Base-by-base conservation (phyloP, 495 filamentous ascomycete species). In the Peziza echinospora region DNA sequence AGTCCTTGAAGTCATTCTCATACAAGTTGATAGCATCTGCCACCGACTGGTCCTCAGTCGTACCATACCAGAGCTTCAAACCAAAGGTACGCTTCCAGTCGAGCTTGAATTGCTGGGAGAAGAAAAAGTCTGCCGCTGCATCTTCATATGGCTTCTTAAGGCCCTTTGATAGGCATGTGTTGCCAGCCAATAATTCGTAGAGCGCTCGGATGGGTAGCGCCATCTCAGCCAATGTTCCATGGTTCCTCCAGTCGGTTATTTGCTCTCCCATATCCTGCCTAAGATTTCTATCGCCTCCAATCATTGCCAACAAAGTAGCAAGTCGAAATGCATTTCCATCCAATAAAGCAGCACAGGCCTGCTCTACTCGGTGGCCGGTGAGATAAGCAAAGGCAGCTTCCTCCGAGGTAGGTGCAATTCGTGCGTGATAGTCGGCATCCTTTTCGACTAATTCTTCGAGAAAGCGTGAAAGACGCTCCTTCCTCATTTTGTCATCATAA, bases 81-180 rank as follows among this genome's bases (percentile, higher is more conserved):
- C 82, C 91, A 59, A 97, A 93, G 1, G 84, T 78, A 52, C 89
- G 84, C 61, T 79, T 73, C 89, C 89, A 97, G 59, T 91, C 78
- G 25, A 97, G 66, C 6, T 76, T 72, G 56, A 94, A 97, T 13
- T 75, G 73, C 50, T 80, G 70, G 4, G 82, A 77, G 46, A 94
- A 77, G 28, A 72, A 67, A 52, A 96, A 93, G 0, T 74, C 75
- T 13, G 71, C 70, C 6, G 77, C 71, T 41, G 78, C 72, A 62
- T 93, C 80, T 59, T 97, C 89, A 2, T 74, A 52, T 1, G 72
- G 67, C 44, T 73, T 75, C 47, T 70, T 73, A 48, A 78, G 76
- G 19, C 89, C 87, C 34, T 84, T 75, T 47, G 80, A 83, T 30
- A 76, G 71, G 47, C 80, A 76, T 22, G 81, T 72, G 51, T 93